These are phyloP conservation scores for Xylaria sp. DNA, from an alignment of 495 filamentous ascomycete species.

Conservation along the genomic window DNA sequence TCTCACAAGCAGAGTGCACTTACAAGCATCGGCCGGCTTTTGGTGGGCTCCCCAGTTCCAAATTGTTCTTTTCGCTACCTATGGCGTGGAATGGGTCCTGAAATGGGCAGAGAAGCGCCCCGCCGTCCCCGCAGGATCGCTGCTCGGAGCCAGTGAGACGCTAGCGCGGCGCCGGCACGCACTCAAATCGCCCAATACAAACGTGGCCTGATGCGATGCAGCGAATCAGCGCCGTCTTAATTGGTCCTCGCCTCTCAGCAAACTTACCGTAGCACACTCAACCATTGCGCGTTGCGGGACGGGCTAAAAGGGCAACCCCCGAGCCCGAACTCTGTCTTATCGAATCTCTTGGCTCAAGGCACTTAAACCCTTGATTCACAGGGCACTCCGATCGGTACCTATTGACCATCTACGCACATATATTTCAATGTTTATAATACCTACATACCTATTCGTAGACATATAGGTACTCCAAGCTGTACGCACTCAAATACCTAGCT, in stretches of 20 bases:
- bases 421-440: neutral
- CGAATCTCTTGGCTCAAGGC: neutral
- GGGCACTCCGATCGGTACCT: neutral
- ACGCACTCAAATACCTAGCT: too few species aligned
- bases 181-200: conserved; percentile 19
- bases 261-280: neutral
- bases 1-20: too few species aligned
- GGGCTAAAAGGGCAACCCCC: conserved; percentile 23
- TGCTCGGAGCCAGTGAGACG: conserved; percentile 15
- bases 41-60: conserved; percentile 22
- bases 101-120: neutral
- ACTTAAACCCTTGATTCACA: conserved; percentile 12
- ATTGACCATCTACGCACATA: too few species aligned
- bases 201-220: conserved; percentile 17
- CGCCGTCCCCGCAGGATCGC: conserved; percentile 18
- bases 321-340: conserved; percentile 6
- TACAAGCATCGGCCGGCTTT: conserved; percentile 11
- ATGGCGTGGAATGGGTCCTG: neutral
- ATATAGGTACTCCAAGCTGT: too few species aligned
- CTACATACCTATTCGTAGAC: neutral
- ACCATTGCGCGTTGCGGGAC: conserved; percentile 1
- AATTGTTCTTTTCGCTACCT: conserved; percentile 21
- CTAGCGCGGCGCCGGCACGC: conserved; percentile 10
- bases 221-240: conserved; percentile 14
- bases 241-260: conserved; percentile 1